Evolutionary conservation across 2,329 filamentous ascomycete genomes (phyloP).

Genomic region (Venturia pyrina): DNA sequence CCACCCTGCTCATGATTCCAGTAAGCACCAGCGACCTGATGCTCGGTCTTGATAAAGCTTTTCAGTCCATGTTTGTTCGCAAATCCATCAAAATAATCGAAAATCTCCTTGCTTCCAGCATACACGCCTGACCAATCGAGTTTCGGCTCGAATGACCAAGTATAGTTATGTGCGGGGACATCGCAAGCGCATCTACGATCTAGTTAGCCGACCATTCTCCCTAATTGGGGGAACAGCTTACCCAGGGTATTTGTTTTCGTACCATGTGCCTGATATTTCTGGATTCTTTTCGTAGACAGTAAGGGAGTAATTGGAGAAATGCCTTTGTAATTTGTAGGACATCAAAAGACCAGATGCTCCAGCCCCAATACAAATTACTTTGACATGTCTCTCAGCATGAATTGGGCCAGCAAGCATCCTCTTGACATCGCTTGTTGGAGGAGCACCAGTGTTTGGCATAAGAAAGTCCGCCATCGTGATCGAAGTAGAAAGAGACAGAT

Average conservation of each 20-base stretch:
- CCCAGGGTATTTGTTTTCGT: constrained; percentile 38
- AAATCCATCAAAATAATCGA: constrained; percentile 32
- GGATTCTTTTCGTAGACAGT: constrained; percentile 40
- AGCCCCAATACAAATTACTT: constrained; percentile 36
- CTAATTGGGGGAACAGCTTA: constrained; percentile 16
- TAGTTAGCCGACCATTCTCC: background rate
- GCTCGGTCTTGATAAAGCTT: constrained; percentile 26
- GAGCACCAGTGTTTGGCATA: constrained; percentile 18
- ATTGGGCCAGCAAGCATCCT: constrained; percentile 23
- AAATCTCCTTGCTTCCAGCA: constrained; percentile 33
- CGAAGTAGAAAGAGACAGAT: background rate
- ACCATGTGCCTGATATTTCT: constrained; percentile 42
- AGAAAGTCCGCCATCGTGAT: constrained; percentile 21
- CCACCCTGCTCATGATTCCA: constrained; percentile 29
- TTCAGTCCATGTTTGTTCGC: constrained; percentile 29
- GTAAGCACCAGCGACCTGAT: constrained; percentile 24
- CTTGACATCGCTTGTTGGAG: constrained; percentile 20
- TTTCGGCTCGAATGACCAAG: constrained; percentile 40
- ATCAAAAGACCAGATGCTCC: constrained; percentile 38
- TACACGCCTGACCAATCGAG: constrained; percentile 34
- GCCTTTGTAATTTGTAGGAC: constrained; percentile 39
- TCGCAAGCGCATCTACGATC: constrained; percentile 36
- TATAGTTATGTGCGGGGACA: constrained; percentile 43
- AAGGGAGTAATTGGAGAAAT: constrained; percentile 33
- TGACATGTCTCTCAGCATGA: constrained; percentile 26